Evolutionary conservation across 2,329 filamentous ascomycete genomes (phyloP), one percentile per base, ranked within the genome.

Genomic region (Aphanocladium album): DNA sequence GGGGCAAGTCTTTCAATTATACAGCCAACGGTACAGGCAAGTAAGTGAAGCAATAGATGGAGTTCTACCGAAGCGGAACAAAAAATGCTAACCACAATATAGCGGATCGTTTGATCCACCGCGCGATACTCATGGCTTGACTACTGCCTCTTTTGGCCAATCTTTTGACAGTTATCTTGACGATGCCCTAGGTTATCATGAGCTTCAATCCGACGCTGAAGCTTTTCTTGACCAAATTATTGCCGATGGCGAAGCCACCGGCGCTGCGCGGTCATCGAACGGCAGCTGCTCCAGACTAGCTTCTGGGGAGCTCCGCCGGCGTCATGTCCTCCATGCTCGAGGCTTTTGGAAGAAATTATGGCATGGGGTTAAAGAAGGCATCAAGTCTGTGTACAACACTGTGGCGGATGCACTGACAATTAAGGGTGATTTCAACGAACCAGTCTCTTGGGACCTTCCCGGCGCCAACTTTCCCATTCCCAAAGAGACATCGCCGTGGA

Each of bases 91-190:
- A 58, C 23, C 0, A 1, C 2, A 14, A 12, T 14, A 5, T 35
- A 58, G 56, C 5, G 25, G 2, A 14, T 2, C 47, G 23, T 14
- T 5, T 5, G 6, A n/a, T 37, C 2, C 57, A 7, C 2, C 47
- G 11, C 47, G 21, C 12, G 49, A 59, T 27, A 35, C n/a, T n/a
- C 49, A 52, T 16, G 64, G 66, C 27, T 63, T 70, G 3, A 65
- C 67, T 0, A 68, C 65, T 1, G 70, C 71, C 17, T 68, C 68
- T 60, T 53, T 66, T 17, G 69, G 68, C 14, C 58, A 62, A 8
- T 62, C 64, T 30, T 72, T 72, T 49, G 71, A 72, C 60, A 47
- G 63, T n/a, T 63, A 66, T 21, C 68, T 73, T 7, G 71, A 73
- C 51, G 57, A 63, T 14, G 49, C 56, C 5, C 65, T 69, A 14